These are phyloP conservation scores for Cutaneotrichosporon sp. DNA, from an alignment of 1,284 basidiomycete genomes.

Conservation along the genomic window DNA sequence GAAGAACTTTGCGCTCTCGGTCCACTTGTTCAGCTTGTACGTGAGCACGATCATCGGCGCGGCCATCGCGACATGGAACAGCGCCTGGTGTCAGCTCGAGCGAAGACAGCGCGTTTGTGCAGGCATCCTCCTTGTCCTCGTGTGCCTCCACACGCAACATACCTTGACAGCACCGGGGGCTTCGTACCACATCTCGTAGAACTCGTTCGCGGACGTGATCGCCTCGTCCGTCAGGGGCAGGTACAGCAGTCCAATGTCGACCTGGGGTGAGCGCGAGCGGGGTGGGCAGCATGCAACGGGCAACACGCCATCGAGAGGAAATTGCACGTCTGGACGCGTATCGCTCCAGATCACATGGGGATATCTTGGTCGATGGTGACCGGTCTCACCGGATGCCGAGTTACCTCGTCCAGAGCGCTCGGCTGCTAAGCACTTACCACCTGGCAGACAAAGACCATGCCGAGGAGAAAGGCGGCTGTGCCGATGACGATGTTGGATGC, in stretches of 20 bases:
- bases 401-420: neutral
- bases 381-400: neutral
- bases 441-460: constrained; percentile 78
- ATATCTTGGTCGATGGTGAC: too few species aligned
- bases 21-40: constrained; percentile 75
- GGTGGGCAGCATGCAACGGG: neutral
- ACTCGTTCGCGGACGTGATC: constrained; percentile 69
- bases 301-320: too few species aligned
- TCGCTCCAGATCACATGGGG: too few species aligned
- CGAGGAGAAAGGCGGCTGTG: constrained; percentile 77
- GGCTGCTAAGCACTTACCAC: constrained; percentile 38
- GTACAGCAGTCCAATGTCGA: constrained; percentile 79
- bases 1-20: constrained; percentile 85
- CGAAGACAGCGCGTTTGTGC: neutral
- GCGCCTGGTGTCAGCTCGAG: constrained; percentile 54
- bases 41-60: constrained; percentile 67
- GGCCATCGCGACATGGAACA: constrained; percentile 74
- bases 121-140: too few species aligned
- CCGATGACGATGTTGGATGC: constrained; percentile 73
- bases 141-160: constrained; percentile 21
- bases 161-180: constrained; percentile 85
- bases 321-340: too few species aligned
- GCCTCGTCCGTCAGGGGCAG: constrained; percentile 57
- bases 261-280: constrained; percentile 48
- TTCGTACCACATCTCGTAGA: constrained; percentile 85